Percentiles rank a stretch among this genome's conserved stretches.
Conservation (phyloP, 2,329 filamentous ascomycete species). For the Penicillium sp. region DNA sequence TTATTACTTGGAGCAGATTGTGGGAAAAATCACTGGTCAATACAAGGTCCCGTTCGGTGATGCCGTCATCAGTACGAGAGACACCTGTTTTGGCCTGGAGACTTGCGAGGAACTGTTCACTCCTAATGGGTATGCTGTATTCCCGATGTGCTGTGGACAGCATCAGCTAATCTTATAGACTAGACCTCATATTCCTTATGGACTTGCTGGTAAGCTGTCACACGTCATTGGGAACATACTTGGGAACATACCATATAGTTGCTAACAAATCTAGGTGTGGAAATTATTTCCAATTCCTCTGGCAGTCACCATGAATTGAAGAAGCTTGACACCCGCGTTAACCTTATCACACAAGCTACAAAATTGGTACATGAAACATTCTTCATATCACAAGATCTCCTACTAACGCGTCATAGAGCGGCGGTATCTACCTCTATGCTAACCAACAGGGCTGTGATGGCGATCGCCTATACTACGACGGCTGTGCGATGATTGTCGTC, state of each 20-base stretch:
- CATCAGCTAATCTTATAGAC: not conserved
- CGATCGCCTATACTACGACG: slow-evolving; percentile 64
- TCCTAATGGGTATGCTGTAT: slow-evolving; percentile 41
- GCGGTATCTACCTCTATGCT: slow-evolving; percentile 58
- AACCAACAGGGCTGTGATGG: slow-evolving; percentile 63
- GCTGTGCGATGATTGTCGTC: slow-evolving; percentile 63
- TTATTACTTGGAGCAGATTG: slow-evolving; percentile 62
- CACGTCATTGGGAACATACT: not conserved
- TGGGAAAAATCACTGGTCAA: slow-evolving; percentile 58
- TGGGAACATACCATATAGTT: not conserved
- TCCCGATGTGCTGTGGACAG: not conserved
- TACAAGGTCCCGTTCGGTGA: slow-evolving; percentile 67
- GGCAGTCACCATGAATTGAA: slow-evolving; percentile 68
- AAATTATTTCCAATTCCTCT: slow-evolving; percentile 70
- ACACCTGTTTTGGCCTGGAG: slow-evolving; percentile 64
- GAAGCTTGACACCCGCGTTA: slow-evolving; percentile 65
- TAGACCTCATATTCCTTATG: slow-evolving; percentile 59
- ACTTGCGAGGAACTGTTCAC: slow-evolving; percentile 71
- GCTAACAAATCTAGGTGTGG: slow-evolving; percentile 56
- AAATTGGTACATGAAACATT: slow-evolving; percentile 23
- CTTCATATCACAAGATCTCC: not conserved
- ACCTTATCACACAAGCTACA: slow-evolving; percentile 67
- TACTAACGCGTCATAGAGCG: slow-evolving; percentile 33
- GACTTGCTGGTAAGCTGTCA: slow-evolving; percentile 44
- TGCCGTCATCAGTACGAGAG: slow-evolving; percentile 60